phyloP scores from a whole-genome alignment of 2,329 filamentous ascomycete species.

The Sporothrix brasiliensis region DNA sequence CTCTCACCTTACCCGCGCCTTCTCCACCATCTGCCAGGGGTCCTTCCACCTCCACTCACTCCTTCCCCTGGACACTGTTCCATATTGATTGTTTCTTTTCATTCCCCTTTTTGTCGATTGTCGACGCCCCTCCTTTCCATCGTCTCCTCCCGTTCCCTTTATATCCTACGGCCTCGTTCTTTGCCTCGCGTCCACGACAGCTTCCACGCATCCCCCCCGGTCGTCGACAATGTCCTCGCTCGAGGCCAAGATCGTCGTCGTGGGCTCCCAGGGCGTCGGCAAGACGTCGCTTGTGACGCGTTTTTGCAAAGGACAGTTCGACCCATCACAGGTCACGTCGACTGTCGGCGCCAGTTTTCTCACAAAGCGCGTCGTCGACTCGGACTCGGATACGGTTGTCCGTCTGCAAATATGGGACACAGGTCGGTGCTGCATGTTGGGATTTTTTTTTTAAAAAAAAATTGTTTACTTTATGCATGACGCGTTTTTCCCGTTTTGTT shows the following conservation, averaged over 20 bases:
- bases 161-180: not conserved
- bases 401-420: conserved; percentile 98
- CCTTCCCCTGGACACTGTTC: conserved; percentile 25
- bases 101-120: conserved; percentile 5
- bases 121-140: conserved; percentile 13
- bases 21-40: conserved; percentile 22
- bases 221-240: conserved; percentile 58
- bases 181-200: not conserved
- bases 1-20: conserved; percentile 19
- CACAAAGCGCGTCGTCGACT: conserved; percentile 78
- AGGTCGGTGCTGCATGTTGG: conserved; percentile 48
- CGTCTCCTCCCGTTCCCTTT: not conserved
- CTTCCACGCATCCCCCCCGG: not conserved
- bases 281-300: conserved; percentile 79
- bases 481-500: conserved; percentile 31
- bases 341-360: conserved; percentile 82
- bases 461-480: not conserved
- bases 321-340: conserved; percentile 64
- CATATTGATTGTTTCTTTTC: not conserved
- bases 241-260: conserved; percentile 79
- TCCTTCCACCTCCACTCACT: conserved; percentile 21
- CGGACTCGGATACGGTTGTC: conserved; percentile 81
- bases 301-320: conserved; percentile 72
- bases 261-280: conserved; percentile 77
- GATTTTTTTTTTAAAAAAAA: not conserved